Evolutionary conservation across 1,284 basidiomycete genomes (phyloP), one percentile per base, ranked within the genome.

Genomic region (Cutaneotrichosporon dermatis): DNA sequence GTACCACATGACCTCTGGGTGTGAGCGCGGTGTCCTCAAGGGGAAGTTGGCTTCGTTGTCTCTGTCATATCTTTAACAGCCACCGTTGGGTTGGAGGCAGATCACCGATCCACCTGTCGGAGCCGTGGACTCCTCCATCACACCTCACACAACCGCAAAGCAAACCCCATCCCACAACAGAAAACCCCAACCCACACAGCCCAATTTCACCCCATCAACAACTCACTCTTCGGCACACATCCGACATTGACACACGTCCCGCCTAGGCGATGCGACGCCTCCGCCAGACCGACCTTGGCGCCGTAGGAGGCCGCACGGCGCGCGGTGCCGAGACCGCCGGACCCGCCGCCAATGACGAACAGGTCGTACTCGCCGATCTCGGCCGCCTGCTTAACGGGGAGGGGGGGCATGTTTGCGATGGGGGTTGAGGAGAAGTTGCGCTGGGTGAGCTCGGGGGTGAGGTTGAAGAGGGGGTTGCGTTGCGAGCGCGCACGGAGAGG

Each of bases 1-100:
- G 74, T 99, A 90, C 96, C 96, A 99, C 96, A 99, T 99, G 63
- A 99, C 87, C 89, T 97, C 79, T 69, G 44, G 44, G 60, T 8
- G 51, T 59, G 36, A 63, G 57, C 44, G 25, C 25, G 25, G 25
- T 25, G 25, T 25, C 25, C 25, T 25, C 25, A 25, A 25, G 25
- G 25, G 25, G 25, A 25, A 25, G 25, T 25, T 25, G 25, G 25
- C 25, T 25, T 25, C 25, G 25, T 25, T 25, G 25, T 25, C 25
- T 25, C 25, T 25, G 25, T 25, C 25, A 25, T 25, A 25, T 25
- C 25, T 25, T 25, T 25, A 25, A 25, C 25, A 25, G 25, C 25
- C 25, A 25, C 25, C 25, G 25, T 25, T 25, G 25, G 25, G 25
- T 25, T 25, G 25, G 25, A 25, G 25, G 25, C 25, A 25, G 25